Conservation (phyloP, 2,329 filamentous ascomycete genomes). For the Stachybotrys chartarum region DNA sequence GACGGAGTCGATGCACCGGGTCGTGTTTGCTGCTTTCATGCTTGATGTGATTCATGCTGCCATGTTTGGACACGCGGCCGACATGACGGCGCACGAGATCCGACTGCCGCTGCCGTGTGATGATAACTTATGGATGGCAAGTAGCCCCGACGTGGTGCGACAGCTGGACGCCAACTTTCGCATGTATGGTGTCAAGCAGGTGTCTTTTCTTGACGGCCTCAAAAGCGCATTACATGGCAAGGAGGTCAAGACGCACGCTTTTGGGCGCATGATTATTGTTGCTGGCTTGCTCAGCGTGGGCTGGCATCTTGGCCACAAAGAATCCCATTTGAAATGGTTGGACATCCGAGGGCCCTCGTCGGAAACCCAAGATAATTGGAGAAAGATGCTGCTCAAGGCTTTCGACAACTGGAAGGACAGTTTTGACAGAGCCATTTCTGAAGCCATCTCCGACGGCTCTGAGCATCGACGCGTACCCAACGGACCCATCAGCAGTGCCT, state of each 20-base stretch:
- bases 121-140: conserved; percentile 78
- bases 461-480: conserved; percentile 40
- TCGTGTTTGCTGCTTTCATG: conserved; percentile 84
- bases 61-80: conserved; percentile 85
- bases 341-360: conserved; percentile 56
- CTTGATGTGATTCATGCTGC: conserved; percentile 84
- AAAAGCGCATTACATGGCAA: conserved; percentile 78
- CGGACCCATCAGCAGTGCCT: conserved; percentile 68
- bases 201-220: conserved; percentile 76
- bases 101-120: conserved; percentile 80
- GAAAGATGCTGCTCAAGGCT: conserved; percentile 65
- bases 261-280: conserved; percentile 86
- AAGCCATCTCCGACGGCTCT: conserved; percentile 25
- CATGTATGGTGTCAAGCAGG: conserved; percentile 70
- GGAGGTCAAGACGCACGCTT: conserved; percentile 76
- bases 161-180: conserved; percentile 69
- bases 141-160: conserved; percentile 68
- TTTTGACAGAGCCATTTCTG: conserved; percentile 62
- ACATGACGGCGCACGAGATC: conserved; percentile 89
- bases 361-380: conserved; percentile 66
- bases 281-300: conserved; percentile 82
- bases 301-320: conserved; percentile 85
- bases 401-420: conserved; percentile 85
- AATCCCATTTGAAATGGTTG: conserved; percentile 76
- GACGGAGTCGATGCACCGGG: conserved; percentile 77